phyloP scores from a whole-genome alignment of 495 filamentous ascomycete species.

The Talaromyces wortmannii region DNA sequence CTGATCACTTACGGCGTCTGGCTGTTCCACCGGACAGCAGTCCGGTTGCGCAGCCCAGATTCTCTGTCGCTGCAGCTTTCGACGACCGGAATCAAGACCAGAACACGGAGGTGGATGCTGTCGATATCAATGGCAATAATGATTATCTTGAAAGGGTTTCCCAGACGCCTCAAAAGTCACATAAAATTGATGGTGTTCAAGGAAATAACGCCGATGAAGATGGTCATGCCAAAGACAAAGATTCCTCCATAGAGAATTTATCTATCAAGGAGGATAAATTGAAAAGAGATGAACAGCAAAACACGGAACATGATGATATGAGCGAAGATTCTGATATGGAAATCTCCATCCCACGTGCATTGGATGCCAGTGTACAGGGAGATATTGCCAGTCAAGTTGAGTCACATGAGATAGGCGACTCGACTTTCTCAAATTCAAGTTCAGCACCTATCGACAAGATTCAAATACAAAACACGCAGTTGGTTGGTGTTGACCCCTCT shows the following conservation, averaged over 20 bases:
- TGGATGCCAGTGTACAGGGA: constrained; percentile 24
- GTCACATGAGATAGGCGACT: constrained; percentile 13
- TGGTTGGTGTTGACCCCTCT: constrained; percentile 1
- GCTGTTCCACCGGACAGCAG: constrained; percentile 19
- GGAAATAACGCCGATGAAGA: neutral
- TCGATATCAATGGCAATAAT: neutral
- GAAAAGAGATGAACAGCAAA: neutral
- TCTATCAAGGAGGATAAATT: too few species aligned
- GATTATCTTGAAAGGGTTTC: neutral
- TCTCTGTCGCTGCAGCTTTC: neutral
- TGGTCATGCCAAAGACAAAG: neutral
- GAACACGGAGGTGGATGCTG: too few species aligned
- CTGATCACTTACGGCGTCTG: neutral
- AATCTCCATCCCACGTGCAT: constrained; percentile 40
- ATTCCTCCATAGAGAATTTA: neutral
- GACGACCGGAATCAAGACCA: too few species aligned
- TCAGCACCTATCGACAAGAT: constrained; percentile 12
- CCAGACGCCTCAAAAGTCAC: neutral
- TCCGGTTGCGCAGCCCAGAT: constrained; percentile 6
- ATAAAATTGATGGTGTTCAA: constrained; percentile 9
- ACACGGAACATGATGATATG: neutral
- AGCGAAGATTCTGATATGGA: constrained; percentile 48
- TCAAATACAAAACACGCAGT: constrained; percentile 33
- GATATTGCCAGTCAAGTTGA: constrained; percentile 20
- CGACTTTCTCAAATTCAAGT: constrained; percentile 12